These are phyloP conservation scores for Allium fistulosum DNA, from an alignment of 106 monocot genomes.

Conservation along the genomic window DNA sequence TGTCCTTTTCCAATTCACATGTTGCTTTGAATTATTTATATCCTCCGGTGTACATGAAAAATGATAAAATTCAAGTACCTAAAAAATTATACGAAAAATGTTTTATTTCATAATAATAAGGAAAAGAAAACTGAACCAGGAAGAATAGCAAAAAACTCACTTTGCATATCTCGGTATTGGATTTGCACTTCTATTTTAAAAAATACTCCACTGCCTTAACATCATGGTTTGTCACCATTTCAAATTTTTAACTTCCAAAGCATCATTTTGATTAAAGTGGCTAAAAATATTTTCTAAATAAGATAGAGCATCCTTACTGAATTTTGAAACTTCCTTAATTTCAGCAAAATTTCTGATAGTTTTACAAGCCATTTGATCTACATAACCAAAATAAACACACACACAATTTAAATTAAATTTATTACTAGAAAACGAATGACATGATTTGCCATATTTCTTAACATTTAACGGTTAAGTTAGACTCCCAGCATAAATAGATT, in stretches of 20 bases:
- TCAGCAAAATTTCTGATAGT: slow-evolving; percentile 64
- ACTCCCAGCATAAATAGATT: too few relatives aligned
- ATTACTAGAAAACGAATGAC: too few relatives aligned
- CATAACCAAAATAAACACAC: neutral
- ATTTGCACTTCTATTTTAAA: slow-evolving; percentile 71
- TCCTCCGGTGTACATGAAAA: slow-evolving; percentile 15
- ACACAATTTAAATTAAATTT: too few relatives aligned
- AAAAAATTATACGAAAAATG: neutral
- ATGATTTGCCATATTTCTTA: too few relatives aligned
- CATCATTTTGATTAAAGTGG: slow-evolving; percentile 58
- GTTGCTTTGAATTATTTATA: slow-evolving; percentile 21
- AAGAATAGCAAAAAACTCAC: slow-evolving; percentile 17
- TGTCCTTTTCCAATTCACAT: slow-evolving; percentile 60
- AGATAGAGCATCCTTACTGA: slow-evolving; percentile 47
- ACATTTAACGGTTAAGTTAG: too few relatives aligned
- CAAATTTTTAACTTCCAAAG: slow-evolving; percentile 79
- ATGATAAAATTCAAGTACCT: slow-evolving; percentile 98
- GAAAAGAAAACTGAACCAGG: neutral
- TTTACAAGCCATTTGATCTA: slow-evolving; percentile 90
- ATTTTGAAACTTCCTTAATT: slow-evolving; percentile 73
- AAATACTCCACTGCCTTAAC: slow-evolving; percentile 95
- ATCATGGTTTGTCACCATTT: slow-evolving; percentile 92
- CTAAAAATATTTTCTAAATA: slow-evolving; percentile 58
- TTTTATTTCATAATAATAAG: too few relatives aligned
- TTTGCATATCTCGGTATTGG: neutral